Conservation (phyloP, 495 filamentous ascomycete species). For the Amorphotheca resinae region DNA sequence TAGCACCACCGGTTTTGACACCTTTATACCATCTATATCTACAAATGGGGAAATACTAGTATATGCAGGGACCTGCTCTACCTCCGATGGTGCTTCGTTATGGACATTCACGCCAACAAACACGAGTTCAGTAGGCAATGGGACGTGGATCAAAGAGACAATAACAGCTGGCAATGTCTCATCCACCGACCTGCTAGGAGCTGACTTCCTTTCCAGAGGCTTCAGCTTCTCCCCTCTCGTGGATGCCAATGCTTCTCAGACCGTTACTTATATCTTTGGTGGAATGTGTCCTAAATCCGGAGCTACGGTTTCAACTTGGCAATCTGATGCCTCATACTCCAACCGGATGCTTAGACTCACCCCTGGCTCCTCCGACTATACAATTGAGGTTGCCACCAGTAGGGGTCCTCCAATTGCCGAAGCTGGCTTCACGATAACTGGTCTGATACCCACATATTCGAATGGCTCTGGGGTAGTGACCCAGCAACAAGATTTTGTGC, state of each 20-base stretch:
- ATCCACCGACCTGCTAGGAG: constrained; percentile 29
- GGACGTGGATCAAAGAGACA: constrained; percentile 37
- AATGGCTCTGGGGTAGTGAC: constrained; percentile 38
- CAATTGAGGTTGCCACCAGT: constrained; percentile 14
- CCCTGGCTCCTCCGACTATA: constrained; percentile 20
- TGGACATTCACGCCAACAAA: constrained; percentile 40
- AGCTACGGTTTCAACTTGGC: constrained; percentile 35
- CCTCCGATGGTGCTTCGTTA: constrained; percentile 28
- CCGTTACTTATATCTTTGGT: constrained; percentile 62
- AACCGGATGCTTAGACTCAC: constrained; percentile 55
- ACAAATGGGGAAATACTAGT: constrained; percentile 53
- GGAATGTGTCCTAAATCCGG: constrained; percentile 68
- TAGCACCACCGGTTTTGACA: constrained; percentile 23
- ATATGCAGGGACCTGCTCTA: constrained; percentile 54
- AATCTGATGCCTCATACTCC: constrained; percentile 59
- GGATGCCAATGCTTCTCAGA: constrained; percentile 32
- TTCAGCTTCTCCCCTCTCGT: constrained; percentile 53
- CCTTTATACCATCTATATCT: constrained; percentile 49
- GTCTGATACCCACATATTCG: constrained; percentile 50
- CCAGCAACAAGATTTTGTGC: constrained; percentile 61
- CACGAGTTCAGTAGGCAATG: constrained; percentile 34
- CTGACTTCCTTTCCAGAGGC: constrained; percentile 53
- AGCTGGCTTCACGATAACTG: constrained; percentile 76
- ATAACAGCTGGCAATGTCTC: constrained; percentile 11
- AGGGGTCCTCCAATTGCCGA: constrained; percentile 54